Evolutionary conservation across 495 filamentous ascomycete genomes (phyloP).

Genomic region (Neurospora sp.): DNA sequence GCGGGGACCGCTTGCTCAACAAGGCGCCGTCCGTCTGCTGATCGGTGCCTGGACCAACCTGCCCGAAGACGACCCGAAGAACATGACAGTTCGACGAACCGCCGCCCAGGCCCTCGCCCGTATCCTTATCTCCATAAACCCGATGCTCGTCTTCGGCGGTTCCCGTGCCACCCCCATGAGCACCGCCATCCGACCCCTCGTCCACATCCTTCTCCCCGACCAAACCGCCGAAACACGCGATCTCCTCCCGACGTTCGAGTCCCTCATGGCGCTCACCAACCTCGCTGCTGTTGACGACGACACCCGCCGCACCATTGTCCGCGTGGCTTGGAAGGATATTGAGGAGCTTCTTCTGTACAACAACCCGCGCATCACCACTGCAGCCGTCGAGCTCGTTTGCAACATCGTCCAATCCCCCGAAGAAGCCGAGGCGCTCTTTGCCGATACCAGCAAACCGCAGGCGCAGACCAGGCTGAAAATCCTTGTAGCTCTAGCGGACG

Average conservation of each 20-base stretch:
- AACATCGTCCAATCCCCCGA: conserved; percentile 73
- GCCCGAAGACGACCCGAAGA: conserved; percentile 36
- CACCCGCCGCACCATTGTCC: conserved; percentile 60
- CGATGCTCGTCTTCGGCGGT: conserved; percentile 70
- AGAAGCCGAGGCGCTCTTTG: conserved; percentile 55
- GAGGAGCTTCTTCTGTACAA: conserved; percentile 75
- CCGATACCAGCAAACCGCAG: conserved; percentile 54
- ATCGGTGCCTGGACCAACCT: conserved; percentile 55
- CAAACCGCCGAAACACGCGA: conserved; percentile 55
- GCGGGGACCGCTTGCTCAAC: conserved; percentile 73
- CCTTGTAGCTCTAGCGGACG: conserved; percentile 75
- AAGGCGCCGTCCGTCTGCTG: conserved; percentile 80
- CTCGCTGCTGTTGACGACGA: conserved; percentile 70
- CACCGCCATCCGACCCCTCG: conserved; percentile 68
- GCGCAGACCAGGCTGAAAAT: conserved; percentile 68
- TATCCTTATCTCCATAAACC: conserved; percentile 83
- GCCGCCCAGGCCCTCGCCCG: conserved; percentile 84
- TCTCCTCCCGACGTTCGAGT: conserved; percentile 84
- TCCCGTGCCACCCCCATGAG: conserved; percentile 61
- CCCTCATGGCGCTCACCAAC: conserved; percentile 85
- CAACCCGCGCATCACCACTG: conserved; percentile 68
- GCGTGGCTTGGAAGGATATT: conserved; percentile 56
- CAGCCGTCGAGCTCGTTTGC: conserved; percentile 80
- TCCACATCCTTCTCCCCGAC: conserved; percentile 54
- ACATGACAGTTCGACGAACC: conserved; percentile 36